Evolutionary conservation across 176 grass and related monocot genomes (phyloP).

Genomic region (Oryza longistaminata): DNA sequence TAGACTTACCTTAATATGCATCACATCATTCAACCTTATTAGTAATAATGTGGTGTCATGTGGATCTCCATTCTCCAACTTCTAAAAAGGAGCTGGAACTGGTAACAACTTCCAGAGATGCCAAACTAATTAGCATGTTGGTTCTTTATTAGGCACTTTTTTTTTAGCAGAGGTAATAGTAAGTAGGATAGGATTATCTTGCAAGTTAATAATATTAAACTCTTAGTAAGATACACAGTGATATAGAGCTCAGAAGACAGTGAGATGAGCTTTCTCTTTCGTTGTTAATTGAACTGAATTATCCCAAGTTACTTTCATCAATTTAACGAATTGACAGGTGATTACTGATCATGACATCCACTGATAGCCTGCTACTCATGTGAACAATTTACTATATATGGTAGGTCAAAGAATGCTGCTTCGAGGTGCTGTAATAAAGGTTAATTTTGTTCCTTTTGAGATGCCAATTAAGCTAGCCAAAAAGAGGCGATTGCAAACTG

Average conservation of each 20-base stretch:
- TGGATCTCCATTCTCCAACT: background rate
- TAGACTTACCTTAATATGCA: background rate
- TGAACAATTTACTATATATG: background rate
- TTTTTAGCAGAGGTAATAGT: background rate
- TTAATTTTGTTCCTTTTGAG: conserved; percentile 21
- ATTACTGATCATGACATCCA: background rate
- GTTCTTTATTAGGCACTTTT: background rate
- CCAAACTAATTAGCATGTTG: background rate
- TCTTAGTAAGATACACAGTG: no score
- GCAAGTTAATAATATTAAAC: no score
- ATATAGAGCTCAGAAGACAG: no score
- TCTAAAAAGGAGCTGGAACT: background rate
- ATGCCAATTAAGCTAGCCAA: conserved; percentile 4
- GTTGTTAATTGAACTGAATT: no score
- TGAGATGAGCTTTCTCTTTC: no score
- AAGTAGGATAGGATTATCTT: background rate
- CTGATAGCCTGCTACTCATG: background rate
- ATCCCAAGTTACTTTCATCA: background rate
- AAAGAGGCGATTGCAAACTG: background rate
- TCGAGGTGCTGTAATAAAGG: background rate
- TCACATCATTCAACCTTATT: background rate
- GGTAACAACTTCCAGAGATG: background rate
- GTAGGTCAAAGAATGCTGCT: background rate
- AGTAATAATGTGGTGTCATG: background rate
- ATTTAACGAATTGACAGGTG: background rate